phyloP scores from a whole-genome alignment of 129 eudicot species.

The Chrysanthemum lavandulifolium region DNA sequence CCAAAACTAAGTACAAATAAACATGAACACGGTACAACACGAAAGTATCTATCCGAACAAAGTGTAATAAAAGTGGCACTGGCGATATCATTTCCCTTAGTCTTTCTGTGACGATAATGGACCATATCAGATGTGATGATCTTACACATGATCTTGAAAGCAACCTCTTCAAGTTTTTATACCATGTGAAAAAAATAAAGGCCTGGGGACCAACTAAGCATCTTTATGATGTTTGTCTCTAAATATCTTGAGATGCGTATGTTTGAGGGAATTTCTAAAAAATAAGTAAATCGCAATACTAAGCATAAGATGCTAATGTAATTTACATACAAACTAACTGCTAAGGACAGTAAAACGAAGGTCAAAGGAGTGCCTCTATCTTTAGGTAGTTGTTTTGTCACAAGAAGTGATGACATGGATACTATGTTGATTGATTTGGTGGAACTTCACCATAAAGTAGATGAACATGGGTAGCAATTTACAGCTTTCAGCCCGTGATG shows the following conservation, averaged over 20 bases:
- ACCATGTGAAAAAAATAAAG: conserved; percentile 13
- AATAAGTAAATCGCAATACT: no score
- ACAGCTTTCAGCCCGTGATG: conserved; percentile 24
- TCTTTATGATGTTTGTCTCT: conserved; percentile 4
- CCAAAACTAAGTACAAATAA: no score
- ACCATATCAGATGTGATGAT: conserved; percentile 12
- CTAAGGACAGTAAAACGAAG: not conserved
- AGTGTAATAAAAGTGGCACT: not conserved
- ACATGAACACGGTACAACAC: no score
- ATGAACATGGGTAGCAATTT: conserved; percentile 21
- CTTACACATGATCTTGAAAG: conserved; percentile 31
- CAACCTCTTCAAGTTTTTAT: conserved; percentile 21
- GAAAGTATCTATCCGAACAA: no score
- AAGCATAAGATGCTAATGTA: not conserved
- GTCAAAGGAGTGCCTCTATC: conserved; percentile 1
- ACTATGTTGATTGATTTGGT: not conserved
- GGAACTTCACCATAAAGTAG: conserved; percentile 21
- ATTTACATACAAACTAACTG: not conserved
- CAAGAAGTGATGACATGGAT: not conserved
- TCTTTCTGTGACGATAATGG: conserved; percentile 21
- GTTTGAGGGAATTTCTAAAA: conserved; percentile 5
- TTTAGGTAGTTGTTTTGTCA: conserved; percentile 10
- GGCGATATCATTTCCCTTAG: not conserved
- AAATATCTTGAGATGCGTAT: conserved; percentile 3
- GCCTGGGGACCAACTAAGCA: conserved; percentile 7